Conservation (phyloP, 2,329 filamentous ascomycete species). For the Xylaria sp. region DNA sequence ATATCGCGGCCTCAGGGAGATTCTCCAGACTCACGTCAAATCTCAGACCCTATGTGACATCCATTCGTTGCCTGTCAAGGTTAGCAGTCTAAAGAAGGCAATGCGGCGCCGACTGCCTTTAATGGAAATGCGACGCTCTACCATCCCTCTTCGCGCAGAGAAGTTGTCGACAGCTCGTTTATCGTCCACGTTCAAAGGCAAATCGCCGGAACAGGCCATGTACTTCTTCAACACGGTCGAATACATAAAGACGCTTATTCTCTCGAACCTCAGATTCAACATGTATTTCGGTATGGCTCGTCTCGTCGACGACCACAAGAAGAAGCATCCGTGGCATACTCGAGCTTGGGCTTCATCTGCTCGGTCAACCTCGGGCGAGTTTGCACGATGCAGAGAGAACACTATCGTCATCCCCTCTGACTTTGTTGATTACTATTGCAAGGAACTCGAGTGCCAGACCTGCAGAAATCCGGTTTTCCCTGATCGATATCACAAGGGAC, state of each 20-base stretch:
- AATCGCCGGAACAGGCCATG: not conserved
- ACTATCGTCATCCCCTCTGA: not conserved
- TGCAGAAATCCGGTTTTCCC: not conserved
- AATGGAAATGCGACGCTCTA: not conserved
- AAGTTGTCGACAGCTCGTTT: not conserved
- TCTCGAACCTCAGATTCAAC: not conserved
- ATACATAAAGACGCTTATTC: not conserved
- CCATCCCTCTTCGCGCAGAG: not conserved
- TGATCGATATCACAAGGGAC: not conserved
- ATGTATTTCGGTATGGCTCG: not conserved
- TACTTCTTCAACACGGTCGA: not conserved
- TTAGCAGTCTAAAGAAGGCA: not conserved
- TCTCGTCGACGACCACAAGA: not conserved
- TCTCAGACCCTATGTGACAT: not conserved
- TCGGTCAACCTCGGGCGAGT: not conserved
- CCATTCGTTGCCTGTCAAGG: not conserved
- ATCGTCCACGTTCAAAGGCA: not conserved
- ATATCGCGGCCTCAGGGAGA: not conserved
- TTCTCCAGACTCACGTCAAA: not conserved
- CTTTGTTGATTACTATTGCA: not conserved
- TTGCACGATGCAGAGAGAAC: not conserved
- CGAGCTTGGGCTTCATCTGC: not conserved
- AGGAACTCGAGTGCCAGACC: not conserved
- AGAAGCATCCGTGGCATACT: not conserved
- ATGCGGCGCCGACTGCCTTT: not conserved